phyloP scores from a whole-genome alignment of 78 protist species.

The Polysphondylium violaceum region DNA sequence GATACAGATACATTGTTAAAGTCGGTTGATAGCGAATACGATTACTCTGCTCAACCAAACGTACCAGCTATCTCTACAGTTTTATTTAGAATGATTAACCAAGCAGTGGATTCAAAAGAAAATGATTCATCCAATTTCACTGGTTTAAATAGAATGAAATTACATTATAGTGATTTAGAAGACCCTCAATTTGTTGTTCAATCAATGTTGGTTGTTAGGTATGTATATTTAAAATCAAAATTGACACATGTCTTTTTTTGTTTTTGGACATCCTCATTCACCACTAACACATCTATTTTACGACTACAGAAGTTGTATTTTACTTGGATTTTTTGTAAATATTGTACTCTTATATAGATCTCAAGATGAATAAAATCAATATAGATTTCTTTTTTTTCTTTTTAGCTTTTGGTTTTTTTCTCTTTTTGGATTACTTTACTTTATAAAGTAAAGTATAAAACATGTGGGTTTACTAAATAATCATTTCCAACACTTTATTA shows the following conservation, averaged over 20 bases:
- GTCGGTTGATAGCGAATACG: neutral
- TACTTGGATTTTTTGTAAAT: constrained; percentile 29
- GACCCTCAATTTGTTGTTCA: neutral
- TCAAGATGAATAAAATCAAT: neutral
- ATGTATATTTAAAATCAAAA: neutral
- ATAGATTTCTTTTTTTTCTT: too few relatives aligned
- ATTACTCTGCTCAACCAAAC: neutral
- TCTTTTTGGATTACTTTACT: too few relatives aligned
- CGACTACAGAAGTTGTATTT: constrained; percentile 15
- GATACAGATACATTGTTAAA: neutral
- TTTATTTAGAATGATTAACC: neutral
- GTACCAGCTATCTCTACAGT: constrained; percentile 2
- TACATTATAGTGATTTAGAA: neutral
- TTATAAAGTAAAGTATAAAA: too few relatives aligned
- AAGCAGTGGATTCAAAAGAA: constrained; percentile 16
- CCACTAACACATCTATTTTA: neutral
- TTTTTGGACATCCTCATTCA: too few relatives aligned
- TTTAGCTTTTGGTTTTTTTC: too few relatives aligned
- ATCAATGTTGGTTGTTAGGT: constrained; percentile 13
- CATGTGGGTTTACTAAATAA: too few relatives aligned
- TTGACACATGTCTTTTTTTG: neutral
- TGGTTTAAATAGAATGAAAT: neutral
- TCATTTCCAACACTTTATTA: too few relatives aligned
- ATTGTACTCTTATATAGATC: constrained; percentile 17
- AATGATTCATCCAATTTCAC: neutral